These are phyloP conservation scores for Mycena filopes DNA, from an alignment of 768 basidiomycete genomes.

Conservation along the genomic window DNA sequence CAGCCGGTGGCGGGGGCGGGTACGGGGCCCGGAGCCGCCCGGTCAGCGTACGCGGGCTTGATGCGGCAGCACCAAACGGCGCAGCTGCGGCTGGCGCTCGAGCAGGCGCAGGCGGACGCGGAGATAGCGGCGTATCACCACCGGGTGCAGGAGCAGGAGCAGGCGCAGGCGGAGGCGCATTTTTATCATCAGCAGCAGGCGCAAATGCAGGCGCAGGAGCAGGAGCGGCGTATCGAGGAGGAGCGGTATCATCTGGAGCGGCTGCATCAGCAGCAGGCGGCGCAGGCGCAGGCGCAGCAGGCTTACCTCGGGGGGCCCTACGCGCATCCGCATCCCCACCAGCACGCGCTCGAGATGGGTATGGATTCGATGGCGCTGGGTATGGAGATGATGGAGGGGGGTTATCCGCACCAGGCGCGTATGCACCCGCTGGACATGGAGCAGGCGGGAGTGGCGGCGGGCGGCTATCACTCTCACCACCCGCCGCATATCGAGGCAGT, in stretches of 20 bases:
- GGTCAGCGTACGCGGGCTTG: constrained; percentile 56
- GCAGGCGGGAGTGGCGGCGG: not conserved
- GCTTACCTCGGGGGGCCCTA: no score
- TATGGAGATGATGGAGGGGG: constrained; percentile 24
- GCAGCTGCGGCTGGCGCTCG: constrained; percentile 44
- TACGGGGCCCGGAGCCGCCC: constrained; percentile 35
- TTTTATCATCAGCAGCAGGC: constrained; percentile 35
- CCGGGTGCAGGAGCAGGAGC: constrained; percentile 47
- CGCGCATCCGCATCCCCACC: constrained; percentile 28
- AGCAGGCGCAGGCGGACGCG: constrained; percentile 41
- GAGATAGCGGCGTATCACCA: constrained; percentile 45
- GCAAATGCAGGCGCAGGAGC: constrained; percentile 42
- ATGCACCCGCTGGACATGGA: constrained; percentile 26
- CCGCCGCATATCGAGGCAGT: constrained; percentile 13
- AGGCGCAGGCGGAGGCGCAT: constrained; percentile 42
- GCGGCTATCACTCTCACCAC: constrained; percentile 26
- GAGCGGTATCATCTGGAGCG: constrained; percentile 39
- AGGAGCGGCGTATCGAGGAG: constrained; percentile 43
- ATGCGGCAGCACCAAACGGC: constrained; percentile 57
- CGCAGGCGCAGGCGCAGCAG: constrained; percentile 25
- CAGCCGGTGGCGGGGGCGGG: not conserved
- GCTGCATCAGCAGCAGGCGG: constrained; percentile 30
- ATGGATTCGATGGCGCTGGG: constrained; percentile 26
- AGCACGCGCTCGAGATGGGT: constrained; percentile 27
- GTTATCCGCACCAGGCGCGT: constrained; percentile 35